Conservation (phyloP, 179 eudicot species). For the Beta corolliflora region DNA sequence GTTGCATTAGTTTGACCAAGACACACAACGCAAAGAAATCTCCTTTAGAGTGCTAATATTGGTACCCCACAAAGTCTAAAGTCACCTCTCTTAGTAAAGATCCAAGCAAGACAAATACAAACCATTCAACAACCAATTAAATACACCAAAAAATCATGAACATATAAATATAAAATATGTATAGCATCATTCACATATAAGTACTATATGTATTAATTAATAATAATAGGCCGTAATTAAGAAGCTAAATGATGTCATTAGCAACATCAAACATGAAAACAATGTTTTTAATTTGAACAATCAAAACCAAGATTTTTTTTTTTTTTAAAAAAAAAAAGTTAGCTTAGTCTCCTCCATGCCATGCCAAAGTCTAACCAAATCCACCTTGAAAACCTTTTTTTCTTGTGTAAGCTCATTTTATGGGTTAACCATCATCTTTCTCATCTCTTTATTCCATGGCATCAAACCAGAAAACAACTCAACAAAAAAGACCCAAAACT, state of each 20-base stretch:
- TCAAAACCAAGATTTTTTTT: background rate
- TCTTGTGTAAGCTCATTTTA: background rate
- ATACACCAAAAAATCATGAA: background rate
- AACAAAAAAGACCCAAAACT: conserved; percentile 14
- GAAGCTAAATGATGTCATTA: conserved; percentile 6
- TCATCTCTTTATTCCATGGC: conserved; percentile 22
- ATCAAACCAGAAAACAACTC: conserved; percentile 18
- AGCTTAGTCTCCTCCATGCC: conserved; percentile 28
- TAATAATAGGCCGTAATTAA: background rate
- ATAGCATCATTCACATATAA: background rate
- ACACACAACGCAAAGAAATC: background rate
- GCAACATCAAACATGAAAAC: conserved; percentile 7
- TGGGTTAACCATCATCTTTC: conserved; percentile 15
- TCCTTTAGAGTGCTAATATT: background rate
- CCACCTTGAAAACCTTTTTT: conserved; percentile 14
- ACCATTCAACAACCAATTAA: conserved; percentile 17
- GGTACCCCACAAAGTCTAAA: conserved; percentile 23
- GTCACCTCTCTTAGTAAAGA: conserved; percentile 5
- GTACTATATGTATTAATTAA: too few relatives aligned
- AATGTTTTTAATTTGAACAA: background rate
- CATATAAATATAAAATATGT: background rate
- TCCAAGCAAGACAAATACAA: background rate
- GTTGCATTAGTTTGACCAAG: conserved; percentile 17
- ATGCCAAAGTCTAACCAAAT: conserved; percentile 37
- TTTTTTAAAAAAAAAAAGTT: background rate